Evolutionary conservation across 495 filamentous ascomycete genomes (phyloP), one percentile per base, ranked within the genome.

Genomic region (Cairneyella variabilis): DNA sequence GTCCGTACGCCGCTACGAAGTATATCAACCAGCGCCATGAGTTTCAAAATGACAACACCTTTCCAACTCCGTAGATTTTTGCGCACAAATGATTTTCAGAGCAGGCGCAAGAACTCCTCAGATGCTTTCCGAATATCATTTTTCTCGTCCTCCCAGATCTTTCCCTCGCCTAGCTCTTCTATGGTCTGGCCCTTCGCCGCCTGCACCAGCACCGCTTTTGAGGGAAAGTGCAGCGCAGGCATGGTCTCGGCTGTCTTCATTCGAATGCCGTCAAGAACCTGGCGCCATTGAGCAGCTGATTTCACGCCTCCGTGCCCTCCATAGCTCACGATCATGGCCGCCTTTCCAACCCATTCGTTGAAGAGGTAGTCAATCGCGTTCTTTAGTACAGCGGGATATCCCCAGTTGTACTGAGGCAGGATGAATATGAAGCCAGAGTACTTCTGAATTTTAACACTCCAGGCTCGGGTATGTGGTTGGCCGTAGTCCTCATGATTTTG

Each of bases 281-380:
- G 42, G 22, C 54, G 57, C 43, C 70, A 57, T 39, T 75, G 70
- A 38, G 66, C 66, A 26, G 67, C 70, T 1, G 73, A 68, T 47
- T 70, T 73, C 25, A 62, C 63, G 30, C 79, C 79, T 16, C 78
- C 77, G 40, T 69, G 48, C 0, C 73, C 68, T 3, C 80, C 80
- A 66, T 82, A 83, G 48, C 67, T 76, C 12, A 84, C 72, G 53
- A 83, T 71, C 48, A 66, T 68, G 17, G 74, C 75, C 0, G 80
- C 75, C 64, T 84, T 84, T 23, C 75, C 77, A 48, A 64, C 71
- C 81, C 81, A 84, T 61, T 85, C 81, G 56, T 79, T 58, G 39
- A 69, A 67, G 0, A 85, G 70, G 59, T 82, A 83, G 60, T 85
- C 81, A 41, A 85, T 74, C 14, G 82, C 82, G 60, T 84, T 83